phyloP scores from a whole-genome alignment of 2,329 filamentous ascomycete species.

The Colletotrichum tropicicola region DNA sequence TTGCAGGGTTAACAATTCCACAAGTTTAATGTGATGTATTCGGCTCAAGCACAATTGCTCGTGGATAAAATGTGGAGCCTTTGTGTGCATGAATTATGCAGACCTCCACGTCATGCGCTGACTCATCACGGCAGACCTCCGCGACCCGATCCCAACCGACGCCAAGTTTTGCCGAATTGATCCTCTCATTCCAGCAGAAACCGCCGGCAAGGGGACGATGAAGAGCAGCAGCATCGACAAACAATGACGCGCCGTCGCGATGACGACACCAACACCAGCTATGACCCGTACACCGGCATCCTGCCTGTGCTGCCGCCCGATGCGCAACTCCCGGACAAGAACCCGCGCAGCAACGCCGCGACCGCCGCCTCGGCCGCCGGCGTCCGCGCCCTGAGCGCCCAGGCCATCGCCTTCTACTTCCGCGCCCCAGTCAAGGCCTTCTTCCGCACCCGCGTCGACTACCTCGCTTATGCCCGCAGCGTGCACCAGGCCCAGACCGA shows the following conservation, averaged over 20 bases:
- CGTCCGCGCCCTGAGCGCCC: slow-evolving; percentile 83
- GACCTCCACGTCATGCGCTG: background rate
- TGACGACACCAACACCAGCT: slow-evolving; percentile 21
- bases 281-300: slow-evolving; percentile 42
- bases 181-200: background rate
- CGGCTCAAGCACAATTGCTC: no score
- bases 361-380: slow-evolving; percentile 86
- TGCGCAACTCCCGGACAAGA: slow-evolving; percentile 50
- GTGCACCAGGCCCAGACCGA: slow-evolving; percentile 58
- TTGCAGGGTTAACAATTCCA: no score
- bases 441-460: slow-evolving; percentile 90
- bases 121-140: background rate
- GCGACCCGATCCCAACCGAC: slow-evolving; percentile 21
- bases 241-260: slow-evolving; percentile 30
- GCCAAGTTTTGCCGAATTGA: slow-evolving; percentile 23
- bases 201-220: slow-evolving; percentile 12
- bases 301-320: slow-evolving; percentile 56
- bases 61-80: no score
- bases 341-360: slow-evolving; percentile 62
- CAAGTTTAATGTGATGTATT: no score
- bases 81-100: background rate
- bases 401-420: slow-evolving; percentile 91
- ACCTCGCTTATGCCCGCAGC: slow-evolving; percentile 67
- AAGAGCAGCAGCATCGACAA: slow-evolving; percentile 13
- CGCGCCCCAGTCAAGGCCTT: slow-evolving; percentile 91